Evolutionary conservation across 371 early-diverging fungal genomes (phyloP).

Genomic region (Haplosporangium sp.): DNA sequence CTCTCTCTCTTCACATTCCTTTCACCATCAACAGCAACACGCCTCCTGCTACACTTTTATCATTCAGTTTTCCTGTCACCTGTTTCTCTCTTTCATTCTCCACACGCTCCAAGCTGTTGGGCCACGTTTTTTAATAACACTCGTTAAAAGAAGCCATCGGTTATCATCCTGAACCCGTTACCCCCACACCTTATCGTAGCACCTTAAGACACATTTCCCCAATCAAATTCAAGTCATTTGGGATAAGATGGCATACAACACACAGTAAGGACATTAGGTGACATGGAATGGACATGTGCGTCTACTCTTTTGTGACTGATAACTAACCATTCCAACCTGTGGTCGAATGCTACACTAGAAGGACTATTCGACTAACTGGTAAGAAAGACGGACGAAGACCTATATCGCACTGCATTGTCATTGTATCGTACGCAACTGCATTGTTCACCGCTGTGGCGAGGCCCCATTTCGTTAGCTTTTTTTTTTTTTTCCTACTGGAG

Average conservation of each 20-base stretch:
- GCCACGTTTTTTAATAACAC: too few relatives aligned
- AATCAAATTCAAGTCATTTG: too few relatives aligned
- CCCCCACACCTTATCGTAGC: too few relatives aligned
- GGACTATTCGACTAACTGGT: constrained; percentile 49
- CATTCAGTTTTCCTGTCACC: not conserved
- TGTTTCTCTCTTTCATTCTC: too few relatives aligned
- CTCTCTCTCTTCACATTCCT: constrained; percentile 1
- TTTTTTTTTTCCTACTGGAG: not conserved
- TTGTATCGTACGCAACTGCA: not conserved
- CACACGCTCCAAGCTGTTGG: too few relatives aligned
- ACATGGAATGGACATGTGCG: not conserved
- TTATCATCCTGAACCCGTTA: too few relatives aligned
- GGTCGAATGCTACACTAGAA: constrained; percentile 13
- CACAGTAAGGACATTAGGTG: not conserved
- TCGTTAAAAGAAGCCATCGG: too few relatives aligned
- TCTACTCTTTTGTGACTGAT: not conserved
- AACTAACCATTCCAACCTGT: not conserved
- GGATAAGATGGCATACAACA: not conserved
- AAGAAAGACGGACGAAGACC: constrained; percentile 9
- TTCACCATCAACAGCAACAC: not conserved
- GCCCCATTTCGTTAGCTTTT: not conserved
- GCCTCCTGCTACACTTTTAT: not conserved
- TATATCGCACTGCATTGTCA: not conserved
- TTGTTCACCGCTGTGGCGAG: not conserved
- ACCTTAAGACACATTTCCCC: too few relatives aligned